Evolutionary conservation across 2,329 filamentous ascomycete species (phyloP).

Genomic region (Ambrosiella cleistominuta): DNA sequence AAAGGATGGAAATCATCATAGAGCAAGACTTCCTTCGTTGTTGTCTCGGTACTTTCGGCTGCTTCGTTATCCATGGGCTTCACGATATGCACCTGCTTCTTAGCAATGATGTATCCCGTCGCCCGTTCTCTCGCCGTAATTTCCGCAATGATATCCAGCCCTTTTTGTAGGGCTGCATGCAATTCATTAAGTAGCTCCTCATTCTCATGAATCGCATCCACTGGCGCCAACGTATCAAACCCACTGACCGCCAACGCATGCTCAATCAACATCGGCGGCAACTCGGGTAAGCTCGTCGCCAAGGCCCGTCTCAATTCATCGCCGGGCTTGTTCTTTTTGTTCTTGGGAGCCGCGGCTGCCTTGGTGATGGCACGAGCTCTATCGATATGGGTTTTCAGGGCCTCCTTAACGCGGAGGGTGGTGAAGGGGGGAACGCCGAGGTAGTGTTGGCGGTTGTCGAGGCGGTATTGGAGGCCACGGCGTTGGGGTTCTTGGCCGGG

Average conservation of each 20-base stretch:
- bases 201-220: constrained; percentile 51
- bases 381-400: constrained; percentile 48
- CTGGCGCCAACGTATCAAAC: constrained; percentile 51
- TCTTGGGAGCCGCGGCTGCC: constrained; percentile 16
- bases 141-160: constrained; percentile 48
- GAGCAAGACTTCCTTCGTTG: constrained; percentile 35
- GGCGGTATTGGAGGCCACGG: constrained; percentile 58
- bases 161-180: constrained; percentile 50
- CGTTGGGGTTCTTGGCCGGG: constrained; percentile 71
- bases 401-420: constrained; percentile 50
- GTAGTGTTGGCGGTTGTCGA: constrained; percentile 74
- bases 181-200: constrained; percentile 48
- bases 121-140: constrained; percentile 48
- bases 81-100: constrained; percentile 19
- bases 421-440: constrained; percentile 58
- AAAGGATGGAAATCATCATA: constrained; percentile 97
- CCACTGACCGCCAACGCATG: constrained; percentile 56
- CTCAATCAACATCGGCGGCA: constrained; percentile 74
- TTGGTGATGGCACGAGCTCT: constrained; percentile 32
- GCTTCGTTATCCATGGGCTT: neutral
- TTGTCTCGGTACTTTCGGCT: constrained; percentile 17
- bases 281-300: constrained; percentile 69
- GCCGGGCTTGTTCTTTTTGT: constrained; percentile 54
- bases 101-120: constrained; percentile 81
- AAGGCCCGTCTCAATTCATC: constrained; percentile 66